Evolutionary conservation across 345 rosid species (phyloP), one percentile per base, ranked within the genome.

Genomic region (Eucalyptus tenuipes): DNA sequence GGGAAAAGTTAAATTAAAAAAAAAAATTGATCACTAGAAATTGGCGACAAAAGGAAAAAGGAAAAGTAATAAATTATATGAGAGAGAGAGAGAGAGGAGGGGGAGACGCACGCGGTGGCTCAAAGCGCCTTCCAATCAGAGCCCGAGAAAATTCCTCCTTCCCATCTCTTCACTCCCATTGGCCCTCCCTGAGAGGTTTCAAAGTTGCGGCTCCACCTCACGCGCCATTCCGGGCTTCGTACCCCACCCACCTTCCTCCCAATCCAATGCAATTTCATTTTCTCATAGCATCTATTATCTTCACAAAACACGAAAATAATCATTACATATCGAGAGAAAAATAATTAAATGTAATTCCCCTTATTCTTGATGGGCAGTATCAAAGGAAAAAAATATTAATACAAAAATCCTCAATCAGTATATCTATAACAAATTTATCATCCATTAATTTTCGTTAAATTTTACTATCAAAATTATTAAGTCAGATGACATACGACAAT

Each of bases 401-500:
- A 9, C 61, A 24, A 55, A 55, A 55, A 22, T 18, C 4, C 0
- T 18, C 1, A 49, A 49, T 2, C 7, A 2, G 1, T 7, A 3
- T 52, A 18, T 0, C 0, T 7, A 2, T 52, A 1, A 8, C 1
- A 2, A 24, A 55, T 55, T 55, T 24, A 55, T 55, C 2, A 9
- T 55, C 1, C 0, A 55, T 24, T 24, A 55, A 22, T 55, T 4
- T 10, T 24, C 6, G 0, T 55, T 24, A 55, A 10, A 24, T 24
- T 9, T 55, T 9, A 0, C 0, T 1, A 0, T 24, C 6, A 55
- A 55, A 55, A 0, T 55, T 24, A 9, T 24, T 2, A 4, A 55
- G 1, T 55, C 10, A 9, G 1, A 2, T 55, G 3, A 4, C 1
- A 2, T 55, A 5, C 9, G 0, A 1, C 1, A 0, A 24, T 24